These are phyloP conservation scores for Cicer judaicum DNA, from an alignment of 306 rosid species.

Conservation along the genomic window DNA sequence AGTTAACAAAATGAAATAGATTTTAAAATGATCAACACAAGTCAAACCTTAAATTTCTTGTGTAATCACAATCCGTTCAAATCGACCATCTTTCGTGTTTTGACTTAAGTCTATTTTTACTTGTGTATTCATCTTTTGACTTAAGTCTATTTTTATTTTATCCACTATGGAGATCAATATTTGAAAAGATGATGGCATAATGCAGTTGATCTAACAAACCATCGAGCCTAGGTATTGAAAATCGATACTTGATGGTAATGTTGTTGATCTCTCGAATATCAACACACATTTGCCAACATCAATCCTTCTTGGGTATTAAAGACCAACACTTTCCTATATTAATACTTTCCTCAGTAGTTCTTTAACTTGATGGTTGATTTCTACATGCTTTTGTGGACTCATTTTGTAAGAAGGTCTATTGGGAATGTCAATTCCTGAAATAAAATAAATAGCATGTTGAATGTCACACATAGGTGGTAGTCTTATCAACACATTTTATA, in stretches of 20 bases:
- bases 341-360: background rate
- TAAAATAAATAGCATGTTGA: no score
- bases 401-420: background rate
- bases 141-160: background rate
- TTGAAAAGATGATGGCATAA: background rate
- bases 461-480: no score
- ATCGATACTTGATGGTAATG: background rate
- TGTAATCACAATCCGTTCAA: no score
- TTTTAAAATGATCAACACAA: no score
- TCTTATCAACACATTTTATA: no score
- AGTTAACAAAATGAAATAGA: no score
- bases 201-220: background rate
- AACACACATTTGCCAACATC: background rate
- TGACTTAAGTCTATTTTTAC: no score
- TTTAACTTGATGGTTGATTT: background rate
- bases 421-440: no score
- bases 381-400: background rate
- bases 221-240: background rate
- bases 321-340: background rate
- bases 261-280: background rate
- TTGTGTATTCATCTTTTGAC: no score
- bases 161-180: background rate
- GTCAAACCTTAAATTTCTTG: no score
- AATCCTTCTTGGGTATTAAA: background rate
- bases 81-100: no score